Evolutionary conservation across 2,329 filamentous ascomycete species (phyloP).

Genomic region (Pezicula rhizophila): DNA sequence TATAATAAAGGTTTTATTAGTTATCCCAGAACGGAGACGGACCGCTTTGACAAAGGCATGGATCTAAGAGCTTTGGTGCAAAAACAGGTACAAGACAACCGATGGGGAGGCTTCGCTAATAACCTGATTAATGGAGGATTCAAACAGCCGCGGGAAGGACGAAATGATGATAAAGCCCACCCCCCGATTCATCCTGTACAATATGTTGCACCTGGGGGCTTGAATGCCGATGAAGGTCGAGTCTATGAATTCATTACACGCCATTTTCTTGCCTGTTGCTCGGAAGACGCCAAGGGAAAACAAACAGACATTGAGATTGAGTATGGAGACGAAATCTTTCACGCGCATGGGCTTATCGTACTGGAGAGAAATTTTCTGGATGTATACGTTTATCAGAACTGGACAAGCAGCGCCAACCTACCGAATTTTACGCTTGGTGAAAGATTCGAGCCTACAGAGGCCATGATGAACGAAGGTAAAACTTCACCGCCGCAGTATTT

Average conservation of each 20-base stretch:
- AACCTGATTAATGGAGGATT: constrained; percentile 70
- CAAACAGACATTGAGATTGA: constrained; percentile 78
- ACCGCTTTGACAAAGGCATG: constrained; percentile 88
- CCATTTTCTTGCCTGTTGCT: constrained; percentile 91
- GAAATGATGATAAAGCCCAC: constrained; percentile 93
- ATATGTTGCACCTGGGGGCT: constrained; percentile 59
- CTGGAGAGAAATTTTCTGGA: constrained; percentile 89
- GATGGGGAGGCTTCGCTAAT: constrained; percentile 79
- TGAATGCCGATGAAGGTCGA: constrained; percentile 63
- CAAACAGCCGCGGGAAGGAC: constrained; percentile 72
- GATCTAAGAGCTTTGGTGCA: constrained; percentile 73
- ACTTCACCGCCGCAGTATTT: constrained; percentile 80
- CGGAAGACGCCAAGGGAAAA: constrained; percentile 86
- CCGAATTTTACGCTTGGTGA: constrained; percentile 77
- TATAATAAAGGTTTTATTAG: constrained; percentile 97
- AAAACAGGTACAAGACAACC: constrained; percentile 71
- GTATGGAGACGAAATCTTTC: constrained; percentile 80
- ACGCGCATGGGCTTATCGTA: constrained; percentile 76
- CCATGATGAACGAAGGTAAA: constrained; percentile 84
- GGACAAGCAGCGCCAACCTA: constrained; percentile 80
- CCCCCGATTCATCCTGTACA: constrained; percentile 94
- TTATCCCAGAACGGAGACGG: constrained; percentile 94
- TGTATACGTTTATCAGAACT: constrained; percentile 93
- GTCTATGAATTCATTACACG: constrained; percentile 91
- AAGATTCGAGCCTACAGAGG: constrained; percentile 79